A percentile compares a stretch with the other conserved stretches of the same genome.
These are phyloP conservation scores for Hymenoscyphus salicellus DNA, from an alignment of 2,329 filamentous ascomycete genomes.

Conservation along the genomic window DNA sequence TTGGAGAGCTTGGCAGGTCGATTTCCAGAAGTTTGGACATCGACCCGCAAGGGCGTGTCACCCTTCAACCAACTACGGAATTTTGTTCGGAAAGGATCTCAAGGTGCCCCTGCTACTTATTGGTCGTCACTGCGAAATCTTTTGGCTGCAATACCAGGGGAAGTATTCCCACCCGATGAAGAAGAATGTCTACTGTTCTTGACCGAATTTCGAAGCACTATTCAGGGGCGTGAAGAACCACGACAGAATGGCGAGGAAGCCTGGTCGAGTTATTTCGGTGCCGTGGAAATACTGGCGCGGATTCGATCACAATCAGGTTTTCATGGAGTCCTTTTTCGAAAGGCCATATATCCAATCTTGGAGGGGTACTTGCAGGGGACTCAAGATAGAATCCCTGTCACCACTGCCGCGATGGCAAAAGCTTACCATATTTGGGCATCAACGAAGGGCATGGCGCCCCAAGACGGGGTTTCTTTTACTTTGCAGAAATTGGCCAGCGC, in stretches of 20 bases:
- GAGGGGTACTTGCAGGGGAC: constrained; percentile 47
- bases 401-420: constrained; percentile 35
- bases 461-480: constrained; percentile 50
- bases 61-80: constrained; percentile 58
- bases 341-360: constrained; percentile 53
- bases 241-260: constrained; percentile 64
- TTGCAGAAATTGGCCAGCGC: constrained; percentile 62
- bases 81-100: constrained; percentile 80
- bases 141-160: constrained; percentile 52
- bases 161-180: constrained; percentile 52
- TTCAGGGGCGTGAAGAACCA: constrained; percentile 72
- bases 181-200: constrained; percentile 61
- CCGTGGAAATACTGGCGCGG: constrained; percentile 53
- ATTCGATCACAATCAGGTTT: constrained; percentile 47
- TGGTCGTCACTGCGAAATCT: constrained; percentile 69
- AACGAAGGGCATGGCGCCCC: constrained; percentile 43
- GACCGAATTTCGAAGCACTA: constrained; percentile 65
- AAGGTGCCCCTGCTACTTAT: constrained; percentile 67
- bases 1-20: constrained; percentile 63
- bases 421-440: constrained; percentile 47
- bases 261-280: constrained; percentile 72
- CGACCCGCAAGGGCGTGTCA: constrained; percentile 50
- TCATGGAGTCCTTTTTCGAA: constrained; percentile 44
- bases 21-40: constrained; percentile 72
- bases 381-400: constrained; percentile 3